phyloP scores from a whole-genome alignment of 2,329 filamentous ascomycete species.

The Ophiostoma sp. region DNA sequence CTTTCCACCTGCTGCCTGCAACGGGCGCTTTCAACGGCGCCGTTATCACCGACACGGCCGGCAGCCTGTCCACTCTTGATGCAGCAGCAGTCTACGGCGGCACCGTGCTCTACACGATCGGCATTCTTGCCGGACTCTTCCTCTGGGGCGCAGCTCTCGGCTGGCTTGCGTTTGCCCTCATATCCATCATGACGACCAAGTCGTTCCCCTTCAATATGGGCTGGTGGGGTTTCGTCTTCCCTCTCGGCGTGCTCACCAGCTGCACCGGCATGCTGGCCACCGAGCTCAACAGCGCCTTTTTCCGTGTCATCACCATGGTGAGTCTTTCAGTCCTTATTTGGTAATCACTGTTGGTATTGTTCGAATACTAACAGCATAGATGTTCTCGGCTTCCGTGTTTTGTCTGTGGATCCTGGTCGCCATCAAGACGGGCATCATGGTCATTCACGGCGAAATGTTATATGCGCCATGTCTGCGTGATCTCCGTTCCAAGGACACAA shows the following conservation, averaged over 20 bases:
- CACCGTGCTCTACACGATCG: constrained; percentile 50
- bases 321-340: constrained; percentile 12
- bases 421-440: constrained; percentile 37
- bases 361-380: constrained; percentile 25
- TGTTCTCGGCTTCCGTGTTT: constrained; percentile 40
- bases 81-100: constrained; percentile 40
- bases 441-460: constrained; percentile 41
- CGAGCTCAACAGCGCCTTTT: constrained; percentile 42
- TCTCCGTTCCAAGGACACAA: constrained; percentile 25
- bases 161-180: constrained; percentile 36
- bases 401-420: constrained; percentile 42
- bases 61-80: constrained; percentile 35
- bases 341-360: neutral
- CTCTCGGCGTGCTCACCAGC: constrained; percentile 38
- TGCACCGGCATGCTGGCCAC: constrained; percentile 39
- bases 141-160: constrained; percentile 36
- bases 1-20: constrained; percentile 33
- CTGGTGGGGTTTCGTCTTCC: constrained; percentile 40
- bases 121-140: constrained; percentile 37
- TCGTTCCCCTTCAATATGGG: constrained; percentile 38
- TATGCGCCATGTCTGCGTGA: constrained; percentile 41
- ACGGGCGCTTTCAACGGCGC: constrained; percentile 37
- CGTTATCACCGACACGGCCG: constrained; percentile 9
- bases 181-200: constrained; percentile 33
- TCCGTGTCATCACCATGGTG: constrained; percentile 36